These are phyloP conservation scores for Zymoseptoria brevis DNA, from an alignment of 2,329 filamentous ascomycete genomes.

Conservation along the genomic window DNA sequence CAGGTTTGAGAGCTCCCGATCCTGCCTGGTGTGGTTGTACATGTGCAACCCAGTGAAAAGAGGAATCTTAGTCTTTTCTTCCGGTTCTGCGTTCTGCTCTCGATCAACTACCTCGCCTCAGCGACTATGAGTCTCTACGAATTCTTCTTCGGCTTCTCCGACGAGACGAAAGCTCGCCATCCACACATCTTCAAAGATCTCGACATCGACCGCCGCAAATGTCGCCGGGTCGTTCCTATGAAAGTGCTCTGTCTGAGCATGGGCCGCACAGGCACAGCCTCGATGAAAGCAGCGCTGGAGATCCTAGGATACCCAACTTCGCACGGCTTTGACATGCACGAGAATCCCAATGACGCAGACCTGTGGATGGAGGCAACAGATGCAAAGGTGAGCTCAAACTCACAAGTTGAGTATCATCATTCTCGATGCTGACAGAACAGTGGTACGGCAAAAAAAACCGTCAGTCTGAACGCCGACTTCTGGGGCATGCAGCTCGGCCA, in stretches of 20 bases:
- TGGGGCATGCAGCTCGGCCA: slow-evolving; percentile 29
- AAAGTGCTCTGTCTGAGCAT: slow-evolving; percentile 18
- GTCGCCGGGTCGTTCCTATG: slow-evolving; percentile 34
- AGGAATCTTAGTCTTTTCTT: background rate
- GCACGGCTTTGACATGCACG: slow-evolving; percentile 18
- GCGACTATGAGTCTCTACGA: slow-evolving; percentile 1
- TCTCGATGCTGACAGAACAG: background rate
- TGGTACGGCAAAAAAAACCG: slow-evolving; percentile 7
- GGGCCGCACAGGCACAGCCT: slow-evolving; percentile 18
- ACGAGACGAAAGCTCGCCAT: slow-evolving; percentile 25
- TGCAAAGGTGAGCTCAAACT: slow-evolving; percentile 35
- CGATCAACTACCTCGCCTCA: background rate
- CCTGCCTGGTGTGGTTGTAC: background rate
- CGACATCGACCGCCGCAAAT: slow-evolving; percentile 56
- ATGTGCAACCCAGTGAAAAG: background rate
- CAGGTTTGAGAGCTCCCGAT: background rate
- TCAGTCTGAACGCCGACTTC: slow-evolving; percentile 5
- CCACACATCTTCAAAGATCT: slow-evolving; percentile 46
- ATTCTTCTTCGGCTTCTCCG: slow-evolving; percentile 14
- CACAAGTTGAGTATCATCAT: background rate
- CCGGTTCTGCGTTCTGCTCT: too few species aligned
- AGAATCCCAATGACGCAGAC: slow-evolving; percentile 52
- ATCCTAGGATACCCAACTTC: slow-evolving; percentile 16
- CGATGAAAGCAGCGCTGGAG: slow-evolving; percentile 15
- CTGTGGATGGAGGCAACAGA: slow-evolving; percentile 61